These are phyloP conservation scores for Pneumocystis oryctolagi DNA, from an alignment of 1,139 yeast genomes.

Conservation along the genomic window DNA sequence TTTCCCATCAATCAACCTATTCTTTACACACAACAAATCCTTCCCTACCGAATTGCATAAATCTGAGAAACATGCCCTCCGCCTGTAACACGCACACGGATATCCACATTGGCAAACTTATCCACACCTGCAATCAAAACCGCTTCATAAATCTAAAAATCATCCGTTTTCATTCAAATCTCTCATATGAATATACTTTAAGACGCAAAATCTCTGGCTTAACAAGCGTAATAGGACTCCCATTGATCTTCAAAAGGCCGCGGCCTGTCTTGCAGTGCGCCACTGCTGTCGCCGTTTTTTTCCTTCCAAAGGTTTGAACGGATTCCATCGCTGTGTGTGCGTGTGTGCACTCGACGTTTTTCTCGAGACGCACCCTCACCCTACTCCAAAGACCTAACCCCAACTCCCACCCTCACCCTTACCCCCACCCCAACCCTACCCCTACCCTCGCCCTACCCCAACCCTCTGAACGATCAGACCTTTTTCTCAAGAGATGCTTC, in stretches of 20 bases:
- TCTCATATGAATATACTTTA: conserved; percentile 35
- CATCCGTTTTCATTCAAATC: background rate
- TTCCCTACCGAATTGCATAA: conserved; percentile 28
- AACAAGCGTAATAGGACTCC: conserved; percentile 96
- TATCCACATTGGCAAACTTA: conserved; percentile 95
- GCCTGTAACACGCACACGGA: conserved; percentile 98
- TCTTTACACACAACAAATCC: too few species aligned
- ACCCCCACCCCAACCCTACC: too few species aligned
- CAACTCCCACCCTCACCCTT: too few species aligned
- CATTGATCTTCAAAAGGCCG: conserved; percentile 98
- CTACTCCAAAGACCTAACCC: too few species aligned
- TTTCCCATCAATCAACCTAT: too few species aligned
- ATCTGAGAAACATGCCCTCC: conserved; percentile 99
- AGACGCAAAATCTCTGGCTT: conserved; percentile 98
- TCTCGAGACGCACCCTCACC: too few species aligned
- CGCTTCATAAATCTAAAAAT: conserved; percentile 77
- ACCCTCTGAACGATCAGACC: too few species aligned
- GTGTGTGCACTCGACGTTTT: too few species aligned
- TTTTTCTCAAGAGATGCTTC: too few species aligned
- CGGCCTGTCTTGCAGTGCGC: conserved; percentile 63
- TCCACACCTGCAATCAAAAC: conserved; percentile 95
- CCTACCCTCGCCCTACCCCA: too few species aligned
- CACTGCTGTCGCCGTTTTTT: conserved; percentile 99
- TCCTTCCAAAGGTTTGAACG: conserved; percentile 91
- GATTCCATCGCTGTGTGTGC: conserved; percentile 11